Evolutionary conservation across 805 yeast species (phyloP).

Genomic region (Yarrowia sp.): DNA sequence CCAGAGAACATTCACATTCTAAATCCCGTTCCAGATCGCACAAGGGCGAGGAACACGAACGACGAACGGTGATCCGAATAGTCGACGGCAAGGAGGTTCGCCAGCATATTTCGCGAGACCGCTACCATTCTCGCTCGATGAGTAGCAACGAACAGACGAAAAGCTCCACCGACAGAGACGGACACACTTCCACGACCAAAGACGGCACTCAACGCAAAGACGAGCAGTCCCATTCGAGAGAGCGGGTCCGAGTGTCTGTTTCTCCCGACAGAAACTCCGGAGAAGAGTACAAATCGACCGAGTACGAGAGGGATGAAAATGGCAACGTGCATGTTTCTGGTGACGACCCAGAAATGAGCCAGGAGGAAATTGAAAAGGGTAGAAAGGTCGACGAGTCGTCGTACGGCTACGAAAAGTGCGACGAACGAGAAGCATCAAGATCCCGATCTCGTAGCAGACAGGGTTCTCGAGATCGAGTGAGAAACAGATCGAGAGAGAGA

Average conservation of each 20-base stretch:
- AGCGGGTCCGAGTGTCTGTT: not conserved
- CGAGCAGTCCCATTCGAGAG: slow-evolving; percentile 3
- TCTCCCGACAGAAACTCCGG: not conserved
- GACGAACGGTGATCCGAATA: not conserved
- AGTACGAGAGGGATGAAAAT: not conserved
- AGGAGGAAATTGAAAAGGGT: not conserved
- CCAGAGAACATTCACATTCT: slow-evolving; percentile 9
- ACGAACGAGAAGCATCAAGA: slow-evolving; percentile 5
- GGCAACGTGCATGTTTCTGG: not conserved
- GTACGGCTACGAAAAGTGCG: slow-evolving; percentile 4
- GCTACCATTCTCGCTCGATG: slow-evolving; percentile 2
- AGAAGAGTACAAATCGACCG: not conserved
- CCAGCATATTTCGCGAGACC: not conserved
- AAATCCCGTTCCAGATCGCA: slow-evolving; percentile 9
- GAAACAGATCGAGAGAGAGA: not conserved
- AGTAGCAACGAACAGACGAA: not conserved
- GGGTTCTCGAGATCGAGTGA: not conserved
- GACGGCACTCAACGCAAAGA: not conserved
- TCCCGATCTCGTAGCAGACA: slow-evolving; percentile 5
- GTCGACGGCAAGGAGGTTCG: slow-evolving; percentile 14
- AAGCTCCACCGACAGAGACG: not conserved
- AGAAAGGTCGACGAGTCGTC: not conserved
- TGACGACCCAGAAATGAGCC: not conserved
- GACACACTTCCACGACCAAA: not conserved
- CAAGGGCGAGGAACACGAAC: slow-evolving; percentile 4